Base-by-base conservation (phyloP, 495 filamentous ascomycete genomes). In the Tuber aestivum region DNA sequence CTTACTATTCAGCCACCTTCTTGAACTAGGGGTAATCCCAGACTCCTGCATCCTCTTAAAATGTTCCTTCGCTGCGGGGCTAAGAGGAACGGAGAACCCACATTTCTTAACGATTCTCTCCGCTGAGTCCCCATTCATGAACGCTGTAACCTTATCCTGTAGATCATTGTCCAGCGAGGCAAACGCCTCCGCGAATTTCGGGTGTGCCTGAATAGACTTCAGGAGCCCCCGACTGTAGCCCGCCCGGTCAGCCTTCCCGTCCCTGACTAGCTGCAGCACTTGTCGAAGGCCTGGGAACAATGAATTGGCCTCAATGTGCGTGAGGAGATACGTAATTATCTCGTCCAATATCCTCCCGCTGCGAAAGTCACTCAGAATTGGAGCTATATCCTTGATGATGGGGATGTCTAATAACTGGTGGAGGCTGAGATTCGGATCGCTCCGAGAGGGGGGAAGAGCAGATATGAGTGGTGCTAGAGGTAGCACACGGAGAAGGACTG, bases 1-100 rank as follows among this genome's bases (percentile, higher is more conserved):
- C 69, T 81, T 79, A 21, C 61, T 65, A 48, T 81, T 81, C 72
- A 81, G 71, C 79, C 79, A 81, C 12, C 74, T 65, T 45, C 79
- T 77, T 69, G 77, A 77, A 23, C 71, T 71, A n/a, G 70, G 41
- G 18, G 74, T 79, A 2, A n/a, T 75, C 42, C 74, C 79, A 4
- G 77, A 70, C 41, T 77, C 75, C 45, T 74, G 75, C 77, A 81
- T 79, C 42, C 70, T 61, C 70, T 79, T 77, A 50, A 79, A 79
- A 69, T 81, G 79, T 21, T 74, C 48, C 72, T 81, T 81, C 40
- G 75, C 77, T 2, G 77, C 77, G 14, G 77, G 77, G 40, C 79
- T 81, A 23, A 70, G 74, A 44, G 78, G 78, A 35, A 81, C 70
- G 37, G 56, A 70, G 69, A 81, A 81, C 20, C 71, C 74, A 20